phyloP scores from a whole-genome alignment of 108 stramenopile species.

The Nitzschia palea region DNA sequence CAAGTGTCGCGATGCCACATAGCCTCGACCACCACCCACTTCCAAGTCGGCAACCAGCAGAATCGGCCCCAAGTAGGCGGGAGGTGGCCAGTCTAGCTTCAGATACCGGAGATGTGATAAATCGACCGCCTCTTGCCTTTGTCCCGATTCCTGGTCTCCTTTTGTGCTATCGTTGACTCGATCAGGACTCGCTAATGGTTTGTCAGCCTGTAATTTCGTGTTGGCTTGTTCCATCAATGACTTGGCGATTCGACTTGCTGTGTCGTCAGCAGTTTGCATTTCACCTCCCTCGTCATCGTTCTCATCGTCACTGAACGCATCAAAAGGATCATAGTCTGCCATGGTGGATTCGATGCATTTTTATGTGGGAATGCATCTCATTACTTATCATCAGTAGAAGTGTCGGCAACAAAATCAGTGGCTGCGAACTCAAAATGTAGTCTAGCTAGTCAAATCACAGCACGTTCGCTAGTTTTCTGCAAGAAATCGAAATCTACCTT shows the following conservation, averaged over 20 bases:
- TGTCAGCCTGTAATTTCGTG: constrained; percentile 1
- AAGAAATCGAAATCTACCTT: no score
- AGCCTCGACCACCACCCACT: constrained; percentile 73
- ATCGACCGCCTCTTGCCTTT: constrained; percentile 14
- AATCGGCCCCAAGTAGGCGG: constrained; percentile 61
- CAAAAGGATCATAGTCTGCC: constrained; percentile 32
- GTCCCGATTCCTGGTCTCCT: no score
- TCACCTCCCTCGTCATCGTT: constrained; percentile 19
- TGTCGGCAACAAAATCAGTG: no score
- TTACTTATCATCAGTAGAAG: no score
- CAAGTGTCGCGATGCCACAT: constrained; percentile 53
- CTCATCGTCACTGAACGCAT: constrained; percentile 27
- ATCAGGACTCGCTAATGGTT: no score
- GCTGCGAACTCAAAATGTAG: no score
- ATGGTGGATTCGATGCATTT: constrained; percentile 3
- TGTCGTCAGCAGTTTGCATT: neutral
- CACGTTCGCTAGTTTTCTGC: no score
- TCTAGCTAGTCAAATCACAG: no score
- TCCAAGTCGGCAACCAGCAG: constrained; percentile 29
- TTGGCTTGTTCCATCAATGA: constrained; percentile 27
- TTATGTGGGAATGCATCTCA: no score
- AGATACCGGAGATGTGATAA: constrained; percentile 20
- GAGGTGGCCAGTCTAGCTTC: constrained; percentile 32
- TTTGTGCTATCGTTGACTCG: no score
- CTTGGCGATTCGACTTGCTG: constrained; percentile 7